Evolutionary conservation across 768 basidiomycete genomes (phyloP).

Genomic region (Podaxis sp.): DNA sequence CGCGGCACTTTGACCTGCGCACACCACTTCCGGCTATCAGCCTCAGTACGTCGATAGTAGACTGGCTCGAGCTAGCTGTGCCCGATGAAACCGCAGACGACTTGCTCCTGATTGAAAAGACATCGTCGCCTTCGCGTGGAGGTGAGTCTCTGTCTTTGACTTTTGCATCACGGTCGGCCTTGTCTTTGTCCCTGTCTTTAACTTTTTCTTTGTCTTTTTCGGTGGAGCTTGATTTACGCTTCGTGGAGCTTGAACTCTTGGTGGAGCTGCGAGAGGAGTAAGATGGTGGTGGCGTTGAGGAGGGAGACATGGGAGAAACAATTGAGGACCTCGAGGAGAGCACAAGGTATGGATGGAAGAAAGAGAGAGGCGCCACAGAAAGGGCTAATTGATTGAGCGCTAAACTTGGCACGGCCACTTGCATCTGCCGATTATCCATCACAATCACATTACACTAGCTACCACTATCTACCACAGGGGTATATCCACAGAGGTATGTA

Average conservation of each 20-base stretch:
- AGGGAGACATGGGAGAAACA: neutral
- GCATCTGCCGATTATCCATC: neutral
- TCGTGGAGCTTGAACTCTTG: neutral
- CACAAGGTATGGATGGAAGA: neutral
- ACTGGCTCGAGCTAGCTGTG: slow-evolving; percentile 7
- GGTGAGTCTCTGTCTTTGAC: neutral
- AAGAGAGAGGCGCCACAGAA: slow-evolving; percentile 6
- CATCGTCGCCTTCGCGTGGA: neutral
- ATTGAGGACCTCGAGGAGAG: neutral
- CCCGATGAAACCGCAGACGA: slow-evolving; percentile 6
- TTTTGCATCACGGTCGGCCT: neutral
- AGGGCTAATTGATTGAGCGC: slow-evolving; percentile 7
- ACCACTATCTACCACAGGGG: slow-evolving; percentile 1
- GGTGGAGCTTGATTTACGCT: neutral
- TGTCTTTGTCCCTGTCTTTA: slow-evolving; percentile 2
- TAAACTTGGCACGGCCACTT: slow-evolving; percentile 11
- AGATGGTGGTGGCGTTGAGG: neutral
- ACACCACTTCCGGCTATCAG: slow-evolving; percentile 34
- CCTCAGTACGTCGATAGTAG: slow-evolving; percentile 26
- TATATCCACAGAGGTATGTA: slow-evolving; percentile 1
- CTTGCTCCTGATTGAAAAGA: slow-evolving; percentile 2
- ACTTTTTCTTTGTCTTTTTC: neutral
- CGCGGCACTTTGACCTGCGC: slow-evolving; percentile 40
- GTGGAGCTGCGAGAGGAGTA: slow-evolving; percentile 1
- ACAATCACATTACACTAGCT: slow-evolving; percentile 4